A percentile compares a stretch with the other conserved stretches of the same genome.
Conservation (phyloP, 2,329 filamentous ascomycete species). For the Diatrype stigma region DNA sequence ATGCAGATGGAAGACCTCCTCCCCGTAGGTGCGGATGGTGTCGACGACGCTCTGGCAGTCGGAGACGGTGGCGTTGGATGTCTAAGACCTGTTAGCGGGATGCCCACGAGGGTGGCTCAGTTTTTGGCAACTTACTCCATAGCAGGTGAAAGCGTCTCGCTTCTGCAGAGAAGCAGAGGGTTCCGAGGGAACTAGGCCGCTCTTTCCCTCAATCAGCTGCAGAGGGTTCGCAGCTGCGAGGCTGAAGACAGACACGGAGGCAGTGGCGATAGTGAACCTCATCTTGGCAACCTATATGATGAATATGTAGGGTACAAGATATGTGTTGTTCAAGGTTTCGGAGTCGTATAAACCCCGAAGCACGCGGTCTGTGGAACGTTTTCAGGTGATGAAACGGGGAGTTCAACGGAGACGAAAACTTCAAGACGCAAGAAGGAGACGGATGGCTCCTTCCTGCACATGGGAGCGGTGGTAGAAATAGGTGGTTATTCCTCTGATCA, state of each 20-base stretch:
- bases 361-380: neutral
- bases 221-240: neutral
- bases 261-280: slow-evolving; percentile 2
- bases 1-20: slow-evolving; percentile 19
- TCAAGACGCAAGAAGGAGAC: neutral
- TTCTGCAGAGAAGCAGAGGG: slow-evolving; percentile 13
- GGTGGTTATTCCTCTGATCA: neutral
- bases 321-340: neutral
- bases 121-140: slow-evolving; percentile 16
- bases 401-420: too few species aligned
- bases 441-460: neutral
- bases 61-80: slow-evolving; percentile 16
- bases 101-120: neutral
- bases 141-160: slow-evolving; percentile 25
- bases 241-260: slow-evolving; percentile 5
- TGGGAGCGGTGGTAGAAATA: neutral
- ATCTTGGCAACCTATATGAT: slow-evolving; percentile 10
- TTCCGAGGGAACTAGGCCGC: neutral
- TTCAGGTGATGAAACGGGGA: too few species aligned
- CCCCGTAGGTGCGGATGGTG: slow-evolving; percentile 11
- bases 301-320: neutral
- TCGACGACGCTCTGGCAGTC: slow-evolving; percentile 22
- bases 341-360: neutral
- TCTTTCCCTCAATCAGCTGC: neutral
- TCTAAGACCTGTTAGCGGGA: slow-evolving; percentile 2